These are phyloP conservation scores for Boletellus emodensis DNA, from an alignment of 768 basidiomycete species.

Conservation along the genomic window DNA sequence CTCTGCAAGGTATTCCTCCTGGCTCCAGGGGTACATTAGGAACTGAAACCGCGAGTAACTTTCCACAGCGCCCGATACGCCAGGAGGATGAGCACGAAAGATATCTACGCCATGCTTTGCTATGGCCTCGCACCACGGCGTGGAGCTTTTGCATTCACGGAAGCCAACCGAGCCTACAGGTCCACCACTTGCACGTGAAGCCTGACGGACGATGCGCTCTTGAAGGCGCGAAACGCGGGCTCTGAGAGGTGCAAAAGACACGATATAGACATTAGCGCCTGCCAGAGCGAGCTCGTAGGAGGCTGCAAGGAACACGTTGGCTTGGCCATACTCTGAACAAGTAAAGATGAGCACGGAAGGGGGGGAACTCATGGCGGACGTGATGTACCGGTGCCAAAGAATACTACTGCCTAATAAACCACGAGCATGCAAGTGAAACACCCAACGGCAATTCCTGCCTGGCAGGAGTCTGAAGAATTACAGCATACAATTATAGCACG, in stretches of 20 bases:
- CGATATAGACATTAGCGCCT: slow-evolving; percentile 6
- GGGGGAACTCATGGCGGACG: not conserved
- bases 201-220: not conserved
- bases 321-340: slow-evolving; percentile 1
- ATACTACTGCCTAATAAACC: too few relatives aligned
- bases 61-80: slow-evolving; percentile 1
- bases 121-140: not conserved
- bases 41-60: not conserved
- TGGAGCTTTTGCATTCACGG: not conserved
- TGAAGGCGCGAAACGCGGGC: slow-evolving; percentile 5
- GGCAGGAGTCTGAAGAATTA: too few relatives aligned
- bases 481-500: too few relatives aligned
- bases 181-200: not conserved
- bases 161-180: slow-evolving; percentile 3
- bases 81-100: not conserved
- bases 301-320: slow-evolving; percentile 1
- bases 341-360: slow-evolving; percentile 10
- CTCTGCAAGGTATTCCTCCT: too few relatives aligned
- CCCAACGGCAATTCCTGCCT: too few relatives aligned
- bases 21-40: too few relatives aligned
- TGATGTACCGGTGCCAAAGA: too few relatives aligned
- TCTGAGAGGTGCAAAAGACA: slow-evolving; percentile 9
- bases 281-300: slow-evolving; percentile 13
- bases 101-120: not conserved
- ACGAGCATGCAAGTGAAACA: too few relatives aligned